phyloP scores from a whole-genome alignment of 176 grass and related monocot genomes.

The Aegilops umbellulata region DNA sequence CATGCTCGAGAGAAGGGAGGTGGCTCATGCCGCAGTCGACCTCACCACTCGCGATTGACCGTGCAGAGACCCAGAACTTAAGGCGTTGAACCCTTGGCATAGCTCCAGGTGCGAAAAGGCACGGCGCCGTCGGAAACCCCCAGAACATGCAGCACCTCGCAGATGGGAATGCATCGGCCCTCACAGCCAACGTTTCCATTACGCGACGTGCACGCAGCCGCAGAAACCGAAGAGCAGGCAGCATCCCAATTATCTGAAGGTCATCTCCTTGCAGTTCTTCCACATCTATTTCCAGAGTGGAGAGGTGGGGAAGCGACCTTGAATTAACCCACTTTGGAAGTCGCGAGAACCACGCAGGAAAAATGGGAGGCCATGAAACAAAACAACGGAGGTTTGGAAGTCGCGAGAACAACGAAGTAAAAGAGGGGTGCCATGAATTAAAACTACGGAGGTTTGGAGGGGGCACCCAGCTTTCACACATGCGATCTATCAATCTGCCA shows the following conservation, averaged over 20 bases:
- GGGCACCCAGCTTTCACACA: background rate
- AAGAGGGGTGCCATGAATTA: rapidly evolving
- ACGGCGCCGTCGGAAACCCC: background rate
- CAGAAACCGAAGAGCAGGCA: background rate
- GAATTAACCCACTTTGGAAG: background rate
- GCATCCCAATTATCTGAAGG: background rate
- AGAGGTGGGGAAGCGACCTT: background rate
- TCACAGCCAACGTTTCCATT: background rate
- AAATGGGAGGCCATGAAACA: rapidly evolving
- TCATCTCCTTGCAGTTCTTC: background rate
- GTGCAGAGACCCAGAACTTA: rapidly evolving
- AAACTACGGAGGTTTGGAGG: background rate
- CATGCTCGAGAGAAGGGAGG: too few species aligned
- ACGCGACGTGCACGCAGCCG: rapidly evolving
- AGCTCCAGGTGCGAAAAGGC: background rate
- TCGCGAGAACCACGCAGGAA: rapidly evolving
- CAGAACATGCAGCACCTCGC: background rate
- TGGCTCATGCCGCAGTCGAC: too few species aligned
- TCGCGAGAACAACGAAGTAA: too few species aligned
- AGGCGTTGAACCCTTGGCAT: background rate
- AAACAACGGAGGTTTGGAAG: background rate
- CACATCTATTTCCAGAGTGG: background rate
- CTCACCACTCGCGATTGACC: too few species aligned
- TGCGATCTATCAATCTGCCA: background rate
- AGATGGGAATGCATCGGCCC: background rate